A percentile compares a stretch with the other conserved stretches of the same genome.
phyloP scores from a whole-genome alignment of 345 rosid genomes.

The Populus ilicifolia region DNA sequence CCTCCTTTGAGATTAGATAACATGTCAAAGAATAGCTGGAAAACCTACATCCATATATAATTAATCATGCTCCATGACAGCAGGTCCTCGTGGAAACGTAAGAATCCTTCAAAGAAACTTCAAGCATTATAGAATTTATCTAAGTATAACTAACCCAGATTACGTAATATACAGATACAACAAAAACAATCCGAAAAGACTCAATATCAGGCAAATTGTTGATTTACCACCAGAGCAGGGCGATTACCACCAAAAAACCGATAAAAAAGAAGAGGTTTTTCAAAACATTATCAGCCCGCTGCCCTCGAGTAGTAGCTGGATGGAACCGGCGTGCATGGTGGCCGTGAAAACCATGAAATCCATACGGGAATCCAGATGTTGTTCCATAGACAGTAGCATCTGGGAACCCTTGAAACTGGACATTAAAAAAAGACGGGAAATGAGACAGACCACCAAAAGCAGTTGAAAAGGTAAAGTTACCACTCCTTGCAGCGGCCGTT shows the following conservation, averaged over 20 bases:
- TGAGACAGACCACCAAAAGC: conserved; percentile 62
- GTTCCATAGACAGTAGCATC: conserved; percentile 67
- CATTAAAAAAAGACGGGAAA: conserved; percentile 68
- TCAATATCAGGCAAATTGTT: background rate
- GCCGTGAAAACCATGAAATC: conserved; percentile 49
- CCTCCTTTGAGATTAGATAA: background rate
- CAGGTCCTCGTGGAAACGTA: background rate
- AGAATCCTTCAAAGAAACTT: background rate
- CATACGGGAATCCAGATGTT: conserved; percentile 56
- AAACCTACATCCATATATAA: background rate
- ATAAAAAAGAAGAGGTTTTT: conserved; percentile 52
- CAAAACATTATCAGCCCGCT: conserved; percentile 50
- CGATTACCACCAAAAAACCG: conserved; percentile 50
- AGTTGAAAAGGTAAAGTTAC: conserved; percentile 58
- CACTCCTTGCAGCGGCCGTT: conserved; percentile 55
- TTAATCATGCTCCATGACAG: background rate
- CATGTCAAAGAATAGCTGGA: background rate
- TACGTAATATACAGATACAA: background rate
- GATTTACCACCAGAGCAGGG: conserved; percentile 50
- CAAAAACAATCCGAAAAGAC: background rate
- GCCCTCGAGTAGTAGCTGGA: conserved; percentile 31
- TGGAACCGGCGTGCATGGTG: conserved; percentile 48
- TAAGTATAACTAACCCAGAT: background rate
- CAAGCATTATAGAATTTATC: background rate
- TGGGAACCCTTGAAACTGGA: conserved; percentile 70